Evolutionary conservation across 2,329 filamentous ascomycete species (phyloP).

Genomic region (Colletotrichum godetiae): DNA sequence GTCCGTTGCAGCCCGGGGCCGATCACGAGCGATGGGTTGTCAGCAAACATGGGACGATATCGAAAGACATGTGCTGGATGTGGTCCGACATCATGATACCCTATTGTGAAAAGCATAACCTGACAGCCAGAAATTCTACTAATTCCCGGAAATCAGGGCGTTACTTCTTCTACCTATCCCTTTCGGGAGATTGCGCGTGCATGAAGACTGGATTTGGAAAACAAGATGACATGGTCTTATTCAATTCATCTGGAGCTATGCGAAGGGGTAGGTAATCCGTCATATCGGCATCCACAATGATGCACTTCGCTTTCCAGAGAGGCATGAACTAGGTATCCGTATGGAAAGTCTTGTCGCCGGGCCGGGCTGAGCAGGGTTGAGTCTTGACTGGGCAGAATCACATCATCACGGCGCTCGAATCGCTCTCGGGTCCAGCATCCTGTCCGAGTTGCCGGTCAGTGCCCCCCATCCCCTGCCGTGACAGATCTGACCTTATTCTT

Average conservation of each 20-base stretch:
- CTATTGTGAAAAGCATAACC: not conserved
- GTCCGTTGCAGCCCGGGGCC: conserved; percentile 2
- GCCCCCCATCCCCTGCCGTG: not conserved
- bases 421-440: conserved; percentile 3
- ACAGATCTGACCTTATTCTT: not conserved
- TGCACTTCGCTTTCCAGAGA: not conserved
- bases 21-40: conserved; percentile 27
- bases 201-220: conserved; percentile 19
- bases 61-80: conserved; percentile 30
- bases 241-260: conserved; percentile 8
- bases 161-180: not conserved
- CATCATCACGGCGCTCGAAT: not conserved
- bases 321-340: not conserved
- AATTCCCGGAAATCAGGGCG: conserved; percentile 1
- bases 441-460: not conserved
- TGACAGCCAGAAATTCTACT: not conserved
- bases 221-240: conserved; percentile 12
- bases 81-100: conserved; percentile 28
- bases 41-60: conserved; percentile 25
- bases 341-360: not conserved
- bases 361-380: not conserved
- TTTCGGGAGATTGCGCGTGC: conserved; percentile 16
- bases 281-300: not conserved
- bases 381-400: not conserved
- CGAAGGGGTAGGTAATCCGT: not conserved